A percentile compares a stretch with the other conserved stretches of the same genome.
These are phyloP conservation scores for Boletus subparvulus DNA, from an alignment of 768 basidiomycete genomes.

Conservation along the genomic window DNA sequence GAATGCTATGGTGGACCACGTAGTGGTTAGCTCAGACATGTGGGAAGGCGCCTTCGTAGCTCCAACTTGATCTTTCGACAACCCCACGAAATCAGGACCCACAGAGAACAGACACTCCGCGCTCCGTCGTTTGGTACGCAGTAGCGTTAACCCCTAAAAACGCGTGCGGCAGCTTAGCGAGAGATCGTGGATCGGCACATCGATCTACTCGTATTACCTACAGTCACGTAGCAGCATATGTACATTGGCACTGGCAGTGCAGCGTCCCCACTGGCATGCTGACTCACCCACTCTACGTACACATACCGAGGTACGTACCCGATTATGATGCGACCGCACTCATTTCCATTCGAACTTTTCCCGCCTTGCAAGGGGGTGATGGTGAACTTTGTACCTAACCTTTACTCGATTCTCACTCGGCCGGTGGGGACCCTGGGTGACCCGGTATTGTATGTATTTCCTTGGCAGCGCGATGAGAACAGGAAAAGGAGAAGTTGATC, in stretches of 20 bases:
- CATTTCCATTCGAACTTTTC: conserved; percentile 6
- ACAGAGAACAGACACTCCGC: background rate
- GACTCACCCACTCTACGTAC: conserved; percentile 9
- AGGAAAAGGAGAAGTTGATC: conserved; percentile 22
- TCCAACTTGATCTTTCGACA: background rate
- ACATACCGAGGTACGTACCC: conserved; percentile 1
- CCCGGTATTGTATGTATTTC: background rate
- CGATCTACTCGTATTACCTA: conserved; percentile 12
- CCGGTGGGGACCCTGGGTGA: background rate
- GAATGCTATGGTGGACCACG: conserved; percentile 9
- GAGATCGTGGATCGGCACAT: conserved; percentile 11
- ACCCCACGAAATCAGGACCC: conserved; percentile 1
- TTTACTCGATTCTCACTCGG: conserved; percentile 6
- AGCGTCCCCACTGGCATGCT: background rate
- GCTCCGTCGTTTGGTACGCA: background rate
- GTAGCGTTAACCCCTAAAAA: conserved; percentile 9
- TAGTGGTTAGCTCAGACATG: conserved; percentile 25
- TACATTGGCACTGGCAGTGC: conserved; percentile 5
- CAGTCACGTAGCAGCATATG: conserved; percentile 3
- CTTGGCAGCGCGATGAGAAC: conserved; percentile 4
- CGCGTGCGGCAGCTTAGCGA: background rate
- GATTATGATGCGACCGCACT: conserved; percentile 7
- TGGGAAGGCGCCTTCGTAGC: conserved; percentile 17
- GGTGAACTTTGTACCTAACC: conserved; percentile 21
- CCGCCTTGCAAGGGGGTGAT: background rate